phyloP scores from a whole-genome alignment of 169 alveolate genomes.

The Plasmodium yoelii region DNA sequence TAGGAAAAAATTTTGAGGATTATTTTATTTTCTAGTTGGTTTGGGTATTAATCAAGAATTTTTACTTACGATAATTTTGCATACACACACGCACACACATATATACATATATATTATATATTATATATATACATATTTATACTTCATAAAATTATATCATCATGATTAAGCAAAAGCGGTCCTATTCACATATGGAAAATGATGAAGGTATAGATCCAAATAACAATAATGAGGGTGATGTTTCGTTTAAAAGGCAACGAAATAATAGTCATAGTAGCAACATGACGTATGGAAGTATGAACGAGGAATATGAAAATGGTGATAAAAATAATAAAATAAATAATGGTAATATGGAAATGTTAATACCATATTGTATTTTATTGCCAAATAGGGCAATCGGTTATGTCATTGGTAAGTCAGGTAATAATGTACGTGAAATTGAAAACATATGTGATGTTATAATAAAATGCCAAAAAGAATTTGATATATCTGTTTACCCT shows the following conservation, averaged over 20 bases:
- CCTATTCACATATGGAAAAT: slow-evolving; percentile 27
- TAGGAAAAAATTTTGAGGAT: too few relatives aligned
- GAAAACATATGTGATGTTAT: slow-evolving; percentile 66
- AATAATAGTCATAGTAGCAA: slow-evolving; percentile 51
- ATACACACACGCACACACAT: background rate
- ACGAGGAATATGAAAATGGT: slow-evolving; percentile 36
- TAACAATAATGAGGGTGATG: slow-evolving; percentile 49
- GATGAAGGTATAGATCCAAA: slow-evolving; percentile 21
- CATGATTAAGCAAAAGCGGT: slow-evolving; percentile 67
- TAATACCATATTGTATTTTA: slow-evolving; percentile 58
- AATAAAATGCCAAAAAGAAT: slow-evolving; percentile 72
- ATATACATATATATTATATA: too few relatives aligned
- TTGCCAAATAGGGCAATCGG: slow-evolving; percentile 73
- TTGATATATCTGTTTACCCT: slow-evolving; percentile 61
- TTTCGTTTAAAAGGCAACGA: slow-evolving; percentile 40
- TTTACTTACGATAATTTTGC: too few relatives aligned
- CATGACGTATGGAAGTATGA: slow-evolving; percentile 44
- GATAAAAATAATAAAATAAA: background rate
- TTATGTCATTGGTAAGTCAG: slow-evolving; percentile 66
- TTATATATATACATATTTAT: background rate
- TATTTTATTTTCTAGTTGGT: too few relatives aligned
- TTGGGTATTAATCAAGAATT: too few relatives aligned
- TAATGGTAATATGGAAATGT: slow-evolving; percentile 34
- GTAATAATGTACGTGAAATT: slow-evolving; percentile 73
- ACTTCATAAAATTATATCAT: background rate